These are phyloP conservation scores for Plasmodium ovale DNA, from an alignment of 169 alveolate species.

Conservation along the genomic window DNA sequence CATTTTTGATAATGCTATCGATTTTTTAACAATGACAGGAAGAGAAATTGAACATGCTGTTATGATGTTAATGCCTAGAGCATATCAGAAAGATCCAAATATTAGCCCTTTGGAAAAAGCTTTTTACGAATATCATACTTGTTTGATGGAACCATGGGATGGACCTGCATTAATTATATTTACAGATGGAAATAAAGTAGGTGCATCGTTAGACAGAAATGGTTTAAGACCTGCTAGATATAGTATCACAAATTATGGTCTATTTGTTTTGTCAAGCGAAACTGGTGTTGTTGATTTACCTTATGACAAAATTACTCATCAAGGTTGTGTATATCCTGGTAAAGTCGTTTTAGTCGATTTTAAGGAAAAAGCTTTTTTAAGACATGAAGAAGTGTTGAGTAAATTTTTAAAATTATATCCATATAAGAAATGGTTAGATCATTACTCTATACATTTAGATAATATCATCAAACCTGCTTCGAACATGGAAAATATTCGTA, in stretches of 20 bases:
- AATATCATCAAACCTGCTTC: constrained; percentile 69
- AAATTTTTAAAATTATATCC: constrained; percentile 45
- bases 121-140: constrained; percentile 81
- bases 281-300: constrained; percentile 83
- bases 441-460: constrained; percentile 69
- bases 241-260: constrained; percentile 78
- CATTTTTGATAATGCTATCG: constrained; percentile 72
- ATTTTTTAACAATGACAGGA: constrained; percentile 70
- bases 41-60: constrained; percentile 76
- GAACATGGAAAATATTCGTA: constrained; percentile 75
- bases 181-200: constrained; percentile 85
- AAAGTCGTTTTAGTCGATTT: constrained; percentile 81
- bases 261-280: constrained; percentile 82
- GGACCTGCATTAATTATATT: constrained; percentile 86
- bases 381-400: constrained; percentile 74
- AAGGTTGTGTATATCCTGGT: constrained; percentile 86
- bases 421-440: constrained; percentile 77
- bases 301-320: constrained; percentile 70
- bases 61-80: constrained; percentile 78
- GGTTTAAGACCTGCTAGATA: constrained; percentile 86
- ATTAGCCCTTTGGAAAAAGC: constrained; percentile 72
- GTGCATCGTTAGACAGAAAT: constrained; percentile 85
- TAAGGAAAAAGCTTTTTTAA: constrained; percentile 68
- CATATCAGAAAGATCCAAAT: constrained; percentile 77
- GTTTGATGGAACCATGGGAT: constrained; percentile 88